phyloP scores from a whole-genome alignment of 768 basidiomycete genomes.

The Suillus clintonianus region DNA sequence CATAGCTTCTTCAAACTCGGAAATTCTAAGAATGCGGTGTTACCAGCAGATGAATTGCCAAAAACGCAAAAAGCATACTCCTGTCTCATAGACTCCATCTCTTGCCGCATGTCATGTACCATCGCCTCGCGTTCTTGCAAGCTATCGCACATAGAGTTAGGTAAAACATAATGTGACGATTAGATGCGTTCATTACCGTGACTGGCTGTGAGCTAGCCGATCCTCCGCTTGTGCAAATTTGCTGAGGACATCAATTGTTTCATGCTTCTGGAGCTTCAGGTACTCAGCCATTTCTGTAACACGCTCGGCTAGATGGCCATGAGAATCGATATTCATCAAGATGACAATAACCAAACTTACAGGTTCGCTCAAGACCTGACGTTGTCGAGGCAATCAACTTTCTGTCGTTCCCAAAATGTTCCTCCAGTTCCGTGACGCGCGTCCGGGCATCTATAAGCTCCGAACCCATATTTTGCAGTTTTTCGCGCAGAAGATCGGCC shows the following conservation, averaged over 20 bases:
- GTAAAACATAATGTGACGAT: slow-evolving; percentile 2
- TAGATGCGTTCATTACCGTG: slow-evolving; percentile 15
- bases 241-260: slow-evolving; percentile 23
- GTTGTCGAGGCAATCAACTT: slow-evolving; percentile 20
- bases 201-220: slow-evolving; percentile 21
- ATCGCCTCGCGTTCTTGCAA: slow-evolving; percentile 27
- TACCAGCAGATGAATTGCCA: slow-evolving; percentile 13
- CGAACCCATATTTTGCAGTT: slow-evolving; percentile 41
- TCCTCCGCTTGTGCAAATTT: slow-evolving; percentile 29
- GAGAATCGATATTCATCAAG: slow-evolving; percentile 16
- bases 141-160: slow-evolving; percentile 16
- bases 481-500: slow-evolving; percentile 48
- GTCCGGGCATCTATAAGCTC: slow-evolving; percentile 45
- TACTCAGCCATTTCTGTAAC: slow-evolving; percentile 23
- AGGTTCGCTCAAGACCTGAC: slow-evolving; percentile 25
- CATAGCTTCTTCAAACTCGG: slow-evolving; percentile 20
- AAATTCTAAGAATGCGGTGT: slow-evolving; percentile 18
- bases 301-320: slow-evolving; percentile 17
- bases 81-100: slow-evolving; percentile 31
- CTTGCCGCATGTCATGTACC: slow-evolving; percentile 30
- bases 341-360: slow-evolving; percentile 13
- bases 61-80: slow-evolving; percentile 19
- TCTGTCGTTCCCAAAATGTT: slow-evolving; percentile 18
- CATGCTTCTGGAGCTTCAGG: slow-evolving; percentile 30
- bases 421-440: slow-evolving; percentile 41